These are phyloP conservation scores for Kickxella alabastrina DNA, from an alignment of 192 early-diverging fungal genomes.

Conservation along the genomic window DNA sequence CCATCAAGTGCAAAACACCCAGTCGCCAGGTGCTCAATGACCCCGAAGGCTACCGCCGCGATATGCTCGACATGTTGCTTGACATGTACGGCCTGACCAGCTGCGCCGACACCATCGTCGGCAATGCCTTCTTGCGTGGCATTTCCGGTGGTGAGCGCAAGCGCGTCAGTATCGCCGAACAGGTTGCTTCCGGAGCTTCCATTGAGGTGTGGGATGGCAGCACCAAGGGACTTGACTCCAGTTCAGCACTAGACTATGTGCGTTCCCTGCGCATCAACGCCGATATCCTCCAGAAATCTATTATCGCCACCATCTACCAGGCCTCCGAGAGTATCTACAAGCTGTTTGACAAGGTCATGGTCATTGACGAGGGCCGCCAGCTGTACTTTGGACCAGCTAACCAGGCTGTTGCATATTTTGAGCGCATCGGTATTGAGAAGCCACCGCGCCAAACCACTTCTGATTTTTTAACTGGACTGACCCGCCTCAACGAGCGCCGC, in stretches of 20 bases:
- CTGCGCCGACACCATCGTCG: constrained; percentile 56
- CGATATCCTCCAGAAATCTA: constrained; percentile 62
- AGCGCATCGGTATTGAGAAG: constrained; percentile 58
- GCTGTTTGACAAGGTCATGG: constrained; percentile 67
- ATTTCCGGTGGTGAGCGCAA: constrained; percentile 68
- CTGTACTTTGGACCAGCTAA: constrained; percentile 66
- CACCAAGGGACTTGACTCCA: constrained; percentile 60
- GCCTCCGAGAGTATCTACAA: constrained; percentile 74
- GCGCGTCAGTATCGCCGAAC: constrained; percentile 58
- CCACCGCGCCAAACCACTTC: constrained; percentile 64
- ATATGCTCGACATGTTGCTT: constrained; percentile 47
- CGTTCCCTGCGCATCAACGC: constrained; percentile 67
- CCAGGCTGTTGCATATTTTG: constrained; percentile 61
- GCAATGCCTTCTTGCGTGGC: constrained; percentile 58
- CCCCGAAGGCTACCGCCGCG: constrained; percentile 53
- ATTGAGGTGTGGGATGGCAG: constrained; percentile 61
- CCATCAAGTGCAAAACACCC: constrained; percentile 67
- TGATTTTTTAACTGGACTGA: constrained; percentile 71
- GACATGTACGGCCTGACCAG: constrained; percentile 56
- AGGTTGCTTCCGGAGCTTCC: constrained; percentile 53
- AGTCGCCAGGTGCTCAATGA: constrained; percentile 60
- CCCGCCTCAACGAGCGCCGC: constrained; percentile 58
- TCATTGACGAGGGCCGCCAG: constrained; percentile 63
- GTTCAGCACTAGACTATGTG: constrained; percentile 64
- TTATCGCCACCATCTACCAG: constrained; percentile 60